Conservation (phyloP, 2,329 filamentous ascomycete genomes). For the Nothophoma quercina region DNA sequence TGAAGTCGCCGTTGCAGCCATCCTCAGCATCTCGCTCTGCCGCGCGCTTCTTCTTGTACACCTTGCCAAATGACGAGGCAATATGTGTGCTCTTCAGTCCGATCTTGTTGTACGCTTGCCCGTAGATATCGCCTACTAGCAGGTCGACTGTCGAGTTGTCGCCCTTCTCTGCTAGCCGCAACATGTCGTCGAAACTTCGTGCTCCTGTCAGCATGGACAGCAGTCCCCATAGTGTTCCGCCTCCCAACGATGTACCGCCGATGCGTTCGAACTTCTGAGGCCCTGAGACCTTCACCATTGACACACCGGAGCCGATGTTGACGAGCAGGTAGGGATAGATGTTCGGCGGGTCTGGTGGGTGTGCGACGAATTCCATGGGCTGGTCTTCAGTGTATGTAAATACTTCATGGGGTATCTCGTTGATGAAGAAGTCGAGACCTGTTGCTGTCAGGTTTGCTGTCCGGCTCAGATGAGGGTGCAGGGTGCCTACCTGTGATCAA, state of each 20-base stretch:
- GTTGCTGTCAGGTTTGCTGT: background rate
- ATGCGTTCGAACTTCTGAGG: constrained; percentile 88
- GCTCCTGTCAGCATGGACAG: constrained; percentile 92
- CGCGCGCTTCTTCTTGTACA: constrained; percentile 89
- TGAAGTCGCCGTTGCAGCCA: constrained; percentile 60
- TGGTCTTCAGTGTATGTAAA: constrained; percentile 88
- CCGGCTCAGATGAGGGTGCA: background rate
- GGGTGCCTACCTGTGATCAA: constrained; percentile 79
- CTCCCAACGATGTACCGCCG: constrained; percentile 91
- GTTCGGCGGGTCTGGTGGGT: constrained; percentile 65
- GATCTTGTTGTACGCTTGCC: constrained; percentile 94
- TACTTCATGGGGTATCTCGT: constrained; percentile 94
- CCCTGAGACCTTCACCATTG: constrained; percentile 95
- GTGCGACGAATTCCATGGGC: constrained; percentile 86
- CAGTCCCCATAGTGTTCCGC: constrained; percentile 96
- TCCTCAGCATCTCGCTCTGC: constrained; percentile 83
- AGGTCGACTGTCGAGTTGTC: constrained; percentile 96
- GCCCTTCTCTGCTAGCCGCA: constrained; percentile 86
- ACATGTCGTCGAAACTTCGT: constrained; percentile 96
- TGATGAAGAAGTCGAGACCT: constrained; percentile 99
- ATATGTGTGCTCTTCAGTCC: constrained; percentile 95
- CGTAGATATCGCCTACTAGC: constrained; percentile 97
- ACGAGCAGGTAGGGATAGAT: constrained; percentile 97
- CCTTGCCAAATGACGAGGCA: constrained; percentile 94
- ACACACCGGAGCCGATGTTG: constrained; percentile 97